Evolutionary conservation across 495 filamentous ascomycete species (phyloP), one percentile per base, ranked within the genome.

Genomic region (Aspergillus conjunctus): DNA sequence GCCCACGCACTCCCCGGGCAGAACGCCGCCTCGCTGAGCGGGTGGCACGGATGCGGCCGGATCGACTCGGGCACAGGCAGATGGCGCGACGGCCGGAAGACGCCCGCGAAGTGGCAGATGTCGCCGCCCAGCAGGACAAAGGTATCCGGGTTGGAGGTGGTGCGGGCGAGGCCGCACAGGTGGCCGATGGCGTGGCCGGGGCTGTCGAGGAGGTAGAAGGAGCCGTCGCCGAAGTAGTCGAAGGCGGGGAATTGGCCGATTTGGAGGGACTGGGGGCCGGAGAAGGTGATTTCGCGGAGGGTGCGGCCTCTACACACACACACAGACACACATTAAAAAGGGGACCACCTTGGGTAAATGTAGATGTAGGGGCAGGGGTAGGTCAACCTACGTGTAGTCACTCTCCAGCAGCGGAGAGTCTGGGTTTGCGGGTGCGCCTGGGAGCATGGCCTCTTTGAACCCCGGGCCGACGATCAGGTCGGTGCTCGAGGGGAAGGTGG

Each of bases 391-490:
- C 48, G 67, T 64, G 54, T 79, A 81, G 60, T 81, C 76, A 20
- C 64, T 67, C 48, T 86, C 81, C 8, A 76, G 68, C 18, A 84
- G 53, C 1, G 58, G 21, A 0, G 73, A 67, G 6, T 79, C 64
- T 4, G 73, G 69, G 15, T 81, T 75, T 0, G 71, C 59, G 0
- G 86, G 85, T 50, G 80, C 84, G 0, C 79, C 83, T 0, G 84
- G 85, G 2, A 79, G 54, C 22, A 80, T 59, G 4, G 44, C 33
- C 0, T 72, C 65, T 41, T 79, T 83, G 63, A 85, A 81, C 0
- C 85, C 85, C 0, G 81, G 82, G 0, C 87, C 87, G 22, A 87
- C 79, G 15, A 86, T 70, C 0, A 89, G 63, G 0, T 75, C 68
- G 0, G 84, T 84, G 22, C 64, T 73, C 0, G 77, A 33, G 0